Percentiles rank a stretch among this genome's conserved stretches.
Conservation (phyloP, 495 filamentous ascomycete species). For the Melanomma pulvis-pyrius region DNA sequence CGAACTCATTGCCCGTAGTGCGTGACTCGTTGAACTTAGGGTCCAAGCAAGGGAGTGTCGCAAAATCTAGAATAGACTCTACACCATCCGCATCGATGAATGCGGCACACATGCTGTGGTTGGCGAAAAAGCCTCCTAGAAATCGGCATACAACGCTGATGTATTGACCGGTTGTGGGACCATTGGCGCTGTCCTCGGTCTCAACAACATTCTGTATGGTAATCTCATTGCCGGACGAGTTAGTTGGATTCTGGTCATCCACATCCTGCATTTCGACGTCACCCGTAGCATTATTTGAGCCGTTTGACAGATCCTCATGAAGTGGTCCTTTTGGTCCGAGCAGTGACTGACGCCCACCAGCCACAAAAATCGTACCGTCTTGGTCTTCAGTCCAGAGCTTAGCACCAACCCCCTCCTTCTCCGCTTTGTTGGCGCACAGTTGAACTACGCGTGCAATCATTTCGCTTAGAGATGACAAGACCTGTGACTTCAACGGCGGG, state of each 20-base stretch:
- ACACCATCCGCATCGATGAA: conserved; percentile 80
- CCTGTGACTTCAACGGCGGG: conserved; percentile 73
- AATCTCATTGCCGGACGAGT: conserved; percentile 8
- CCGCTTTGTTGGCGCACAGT: conserved; percentile 68
- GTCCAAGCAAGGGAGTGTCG: conserved; percentile 74
- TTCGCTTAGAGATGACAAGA: conserved; percentile 76
- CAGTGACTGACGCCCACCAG: conserved; percentile 51
- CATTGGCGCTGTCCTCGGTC: conserved; percentile 51
- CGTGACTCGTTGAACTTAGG: conserved; percentile 68
- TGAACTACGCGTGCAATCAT: conserved; percentile 79
- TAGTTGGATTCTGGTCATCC: neutral
- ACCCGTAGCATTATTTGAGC: neutral
- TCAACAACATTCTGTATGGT: conserved; percentile 32
- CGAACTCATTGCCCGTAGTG: conserved; percentile 60
- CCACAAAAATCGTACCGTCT: conserved; percentile 55
- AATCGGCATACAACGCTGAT: conserved; percentile 76
- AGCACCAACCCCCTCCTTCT: conserved; percentile 69
- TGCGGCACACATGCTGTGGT: conserved; percentile 69
- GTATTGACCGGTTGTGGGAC: conserved; percentile 64
- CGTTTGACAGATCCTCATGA: conserved; percentile 6
- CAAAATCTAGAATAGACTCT: conserved; percentile 81
- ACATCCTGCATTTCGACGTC: conserved; percentile 39
- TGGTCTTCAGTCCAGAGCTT: conserved; percentile 70
- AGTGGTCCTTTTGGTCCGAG: conserved; percentile 34
- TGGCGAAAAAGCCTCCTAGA: conserved; percentile 74